Conservation (phyloP, 2,329 filamentous ascomycete genomes). For the Colletotrichum coccodes region DNA sequence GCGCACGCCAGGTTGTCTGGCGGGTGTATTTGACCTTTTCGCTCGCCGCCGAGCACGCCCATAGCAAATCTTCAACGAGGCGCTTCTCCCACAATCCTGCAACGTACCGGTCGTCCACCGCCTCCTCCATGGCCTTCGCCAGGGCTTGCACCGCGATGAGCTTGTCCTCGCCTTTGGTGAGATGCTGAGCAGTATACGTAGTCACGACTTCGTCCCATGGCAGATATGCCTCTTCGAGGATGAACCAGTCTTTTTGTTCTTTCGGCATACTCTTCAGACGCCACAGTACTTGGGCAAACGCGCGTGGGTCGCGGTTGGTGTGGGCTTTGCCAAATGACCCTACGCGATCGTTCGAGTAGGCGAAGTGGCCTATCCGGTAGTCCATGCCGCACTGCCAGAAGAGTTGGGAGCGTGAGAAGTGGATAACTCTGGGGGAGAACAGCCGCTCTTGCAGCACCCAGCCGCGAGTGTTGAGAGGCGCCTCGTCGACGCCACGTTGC, state of each 20-base stretch:
- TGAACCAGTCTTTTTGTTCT: not conserved
- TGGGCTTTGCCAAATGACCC: not conserved
- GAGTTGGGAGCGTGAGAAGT: conserved; percentile 32
- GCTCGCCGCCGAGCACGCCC: not conserved
- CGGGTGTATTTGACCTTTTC: not conserved
- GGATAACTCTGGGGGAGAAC: conserved; percentile 34
- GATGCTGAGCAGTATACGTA: not conserved
- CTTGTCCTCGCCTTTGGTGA: not conserved
- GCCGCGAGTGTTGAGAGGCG: conserved; percentile 31
- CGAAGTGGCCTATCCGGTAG: not conserved
- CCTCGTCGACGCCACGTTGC: not conserved
- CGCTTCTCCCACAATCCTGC: not conserved
- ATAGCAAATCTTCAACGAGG: not conserved
- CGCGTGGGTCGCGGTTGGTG: not conserved
- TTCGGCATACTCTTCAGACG: not conserved
- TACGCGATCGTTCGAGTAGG: not conserved
- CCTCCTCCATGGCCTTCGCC: not conserved
- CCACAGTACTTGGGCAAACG: not conserved
- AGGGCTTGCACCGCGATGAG: not conserved
- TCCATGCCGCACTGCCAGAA: conserved; percentile 33
- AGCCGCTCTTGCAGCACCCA: conserved; percentile 39
- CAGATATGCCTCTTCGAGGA: not conserved
- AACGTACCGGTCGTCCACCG: not conserved
- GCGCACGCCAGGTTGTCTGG: not conserved
- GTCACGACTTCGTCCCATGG: not conserved